Base-by-base conservation (phyloP, 495 filamentous ascomycete genomes). In the Lasiosphaeria hispida region DNA sequence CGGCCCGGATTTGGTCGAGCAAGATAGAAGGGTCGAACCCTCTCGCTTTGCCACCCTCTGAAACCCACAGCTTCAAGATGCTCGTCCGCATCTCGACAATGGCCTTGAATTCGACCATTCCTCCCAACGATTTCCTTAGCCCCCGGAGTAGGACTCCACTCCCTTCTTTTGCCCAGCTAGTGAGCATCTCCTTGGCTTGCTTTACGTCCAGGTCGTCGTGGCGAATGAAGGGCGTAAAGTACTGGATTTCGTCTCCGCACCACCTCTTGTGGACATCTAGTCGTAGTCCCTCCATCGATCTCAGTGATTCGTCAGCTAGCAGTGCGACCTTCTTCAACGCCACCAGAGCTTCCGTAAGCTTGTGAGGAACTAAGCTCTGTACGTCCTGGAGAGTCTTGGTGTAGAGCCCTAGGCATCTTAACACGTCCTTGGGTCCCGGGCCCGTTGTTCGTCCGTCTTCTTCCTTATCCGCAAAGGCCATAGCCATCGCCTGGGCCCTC, bases 191-290 rank as follows among this genome's bases (percentile, higher is more conserved):
- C 30, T 82, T 77, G 0, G 86, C 86, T 56, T 91, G 82, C 14
- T 74, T 60, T 19, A 80, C 81, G 19, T 85, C 82, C 30, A 96
- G 69, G 60, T 95, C 90, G 55, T 92, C 91, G 60, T 95, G 82
- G 34, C 91, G 85, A 47, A 96, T 88, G 76, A 91, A 96, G 0
- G 94, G 95, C 0, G 86, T 95, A 71, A 95, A 97, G 49, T 87
- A 89, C 34, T 80, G 81, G 34, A 97, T 87, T 49, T 96, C 91
- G 10, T 91, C 84, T 6, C 89, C 82, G 38, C 95, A 85, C 90
- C 90, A 97, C 39, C 82, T 79, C 51, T 84, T 85, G 61, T 93
- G 84, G 36, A 94, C 69, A 63, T 95, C 92, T n/a, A 98, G 72
- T 37, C 89, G 82, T 8, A 97, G 74, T 4, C 88, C 89, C 47